Evolutionary conservation across 2,329 filamentous ascomycete genomes (phyloP), one percentile per base, ranked within the genome.

Genomic region (Gremmenia infestans): DNA sequence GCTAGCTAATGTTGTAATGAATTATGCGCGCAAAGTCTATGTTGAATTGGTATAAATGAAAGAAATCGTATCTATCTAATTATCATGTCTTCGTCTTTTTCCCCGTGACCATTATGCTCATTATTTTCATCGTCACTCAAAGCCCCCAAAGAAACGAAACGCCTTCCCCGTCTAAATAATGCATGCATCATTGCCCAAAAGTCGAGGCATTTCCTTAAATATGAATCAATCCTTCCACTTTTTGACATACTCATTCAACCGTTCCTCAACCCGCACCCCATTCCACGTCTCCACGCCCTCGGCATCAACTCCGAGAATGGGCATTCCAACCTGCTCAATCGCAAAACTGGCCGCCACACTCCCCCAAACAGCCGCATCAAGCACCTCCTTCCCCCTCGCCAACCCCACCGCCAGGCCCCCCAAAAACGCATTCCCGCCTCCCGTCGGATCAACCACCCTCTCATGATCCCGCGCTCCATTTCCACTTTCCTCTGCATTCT

Each of bases 311-410:
- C 69, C 74, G 12, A 91, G 67, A 1, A 70, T 70, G 0, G 93
- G 93, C 70, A 95, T 82, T 0, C 94, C 93, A 52, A 96, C 85
- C 71, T 99, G 94, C 73, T 99, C 92, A 65, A 99, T 96, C 15
- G 90, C 90, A 71, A 96, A 94, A 67, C 91, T 92, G 7, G 94
- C 93, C 2, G 91, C 87, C 5, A 97, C 80, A 47, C 83, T 87
- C 4, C 86, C 94, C 83, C 87, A 93, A 0, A 82, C 77, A 5
- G 88, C 85, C 5, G 91, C 91, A 65, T 90, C 85, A 58, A 86
- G 82, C 42, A 89, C 76, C 25, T 71, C 68, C 63, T 80, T 76
- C 1, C 82, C 84, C 52, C 87, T 74, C 35, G 78, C 85, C 62
- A 87, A 72, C 1, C 77, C 83, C 12, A 85, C 76, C 0, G 78